These are phyloP conservation scores for Ascochyta lentis DNA, from an alignment of 2,329 filamentous ascomycete genomes.

Conservation along the genomic window DNA sequence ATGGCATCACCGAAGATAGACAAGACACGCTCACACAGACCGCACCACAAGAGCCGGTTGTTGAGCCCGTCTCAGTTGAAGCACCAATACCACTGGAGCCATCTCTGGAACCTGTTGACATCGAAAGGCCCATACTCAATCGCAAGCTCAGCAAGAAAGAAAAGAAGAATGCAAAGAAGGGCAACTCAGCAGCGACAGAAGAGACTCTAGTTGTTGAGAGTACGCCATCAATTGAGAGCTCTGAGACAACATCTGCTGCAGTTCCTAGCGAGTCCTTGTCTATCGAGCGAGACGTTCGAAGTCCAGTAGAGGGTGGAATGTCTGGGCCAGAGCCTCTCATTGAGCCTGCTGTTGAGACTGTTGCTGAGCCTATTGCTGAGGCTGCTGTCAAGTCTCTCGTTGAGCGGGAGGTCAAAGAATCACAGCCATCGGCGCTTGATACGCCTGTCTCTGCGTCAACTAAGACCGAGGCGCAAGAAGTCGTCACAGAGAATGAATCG, in stretches of 20 bases:
- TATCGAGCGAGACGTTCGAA: not conserved
- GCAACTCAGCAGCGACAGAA: constrained; percentile 9
- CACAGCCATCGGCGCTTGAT: not conserved
- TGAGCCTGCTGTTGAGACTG: not conserved
- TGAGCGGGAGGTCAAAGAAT: not conserved
- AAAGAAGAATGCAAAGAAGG: constrained; percentile 38
- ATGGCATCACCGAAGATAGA: not conserved
- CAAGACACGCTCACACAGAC: not conserved
- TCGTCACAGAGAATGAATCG: constrained; percentile 22
- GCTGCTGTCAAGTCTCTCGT: not conserved
- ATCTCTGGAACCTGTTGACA: constrained; percentile 2
- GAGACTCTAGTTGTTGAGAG: constrained; percentile 7
- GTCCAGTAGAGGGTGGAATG: not conserved
- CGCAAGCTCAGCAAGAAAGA: constrained; percentile 47
- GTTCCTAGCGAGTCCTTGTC: not conserved
- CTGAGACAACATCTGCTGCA: not conserved
- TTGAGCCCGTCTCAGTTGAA: not conserved
- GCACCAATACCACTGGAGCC: not conserved
- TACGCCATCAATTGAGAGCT: not conserved
- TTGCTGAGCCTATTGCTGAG: not conserved
- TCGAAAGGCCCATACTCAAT: constrained; percentile 26
- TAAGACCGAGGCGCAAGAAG: constrained; percentile 15
- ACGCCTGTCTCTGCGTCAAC: constrained; percentile 6
- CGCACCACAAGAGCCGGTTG: not conserved
- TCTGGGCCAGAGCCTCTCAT: not conserved